Evolutionary conservation across 2,329 filamentous ascomycete genomes (phyloP).

Genomic region (Trichoderma brevicompactum): DNA sequence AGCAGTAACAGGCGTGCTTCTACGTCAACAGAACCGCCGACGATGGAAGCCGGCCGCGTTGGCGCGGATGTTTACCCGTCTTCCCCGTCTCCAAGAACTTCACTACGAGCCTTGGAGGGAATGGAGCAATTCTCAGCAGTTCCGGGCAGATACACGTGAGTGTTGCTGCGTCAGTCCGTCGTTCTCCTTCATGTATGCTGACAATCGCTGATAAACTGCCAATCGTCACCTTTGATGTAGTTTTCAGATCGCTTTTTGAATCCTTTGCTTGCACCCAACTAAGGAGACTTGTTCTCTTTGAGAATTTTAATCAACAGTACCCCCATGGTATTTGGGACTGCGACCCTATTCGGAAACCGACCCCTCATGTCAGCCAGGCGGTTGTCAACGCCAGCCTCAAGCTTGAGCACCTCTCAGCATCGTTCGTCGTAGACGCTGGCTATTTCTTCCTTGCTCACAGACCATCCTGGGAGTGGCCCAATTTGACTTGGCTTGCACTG

Average conservation of each 20-base stretch:
- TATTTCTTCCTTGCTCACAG: constrained; percentile 35
- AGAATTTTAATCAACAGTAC: constrained; percentile 18
- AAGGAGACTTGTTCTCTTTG: constrained; percentile 17
- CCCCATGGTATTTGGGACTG: neutral
- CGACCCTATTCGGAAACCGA: constrained; percentile 31
- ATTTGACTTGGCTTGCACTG: constrained; percentile 37
- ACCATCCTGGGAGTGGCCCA: constrained; percentile 33
- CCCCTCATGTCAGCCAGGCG: constrained; percentile 33
- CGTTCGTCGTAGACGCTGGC: constrained; percentile 38
- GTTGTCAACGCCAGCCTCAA: constrained; percentile 37
- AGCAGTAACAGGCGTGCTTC: constrained; percentile 40
- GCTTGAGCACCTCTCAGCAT: constrained; percentile 38
- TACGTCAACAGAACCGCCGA: constrained; percentile 43
- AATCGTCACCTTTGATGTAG: neutral
- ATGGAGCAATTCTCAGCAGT: constrained; percentile 26
- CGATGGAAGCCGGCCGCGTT: constrained; percentile 38
- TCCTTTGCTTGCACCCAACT: neutral
- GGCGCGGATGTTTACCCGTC: constrained; percentile 38
- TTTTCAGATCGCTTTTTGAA: neutral
- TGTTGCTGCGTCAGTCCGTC: neutral
- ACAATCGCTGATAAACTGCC: neutral
- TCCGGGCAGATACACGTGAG: neutral
- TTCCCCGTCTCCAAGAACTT: constrained; percentile 42
- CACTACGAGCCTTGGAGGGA: constrained; percentile 45
- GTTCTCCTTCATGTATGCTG: neutral